These are phyloP conservation scores for Metroxylon sagu DNA, from an alignment of 176 grass and related monocot species.

Conservation along the genomic window DNA sequence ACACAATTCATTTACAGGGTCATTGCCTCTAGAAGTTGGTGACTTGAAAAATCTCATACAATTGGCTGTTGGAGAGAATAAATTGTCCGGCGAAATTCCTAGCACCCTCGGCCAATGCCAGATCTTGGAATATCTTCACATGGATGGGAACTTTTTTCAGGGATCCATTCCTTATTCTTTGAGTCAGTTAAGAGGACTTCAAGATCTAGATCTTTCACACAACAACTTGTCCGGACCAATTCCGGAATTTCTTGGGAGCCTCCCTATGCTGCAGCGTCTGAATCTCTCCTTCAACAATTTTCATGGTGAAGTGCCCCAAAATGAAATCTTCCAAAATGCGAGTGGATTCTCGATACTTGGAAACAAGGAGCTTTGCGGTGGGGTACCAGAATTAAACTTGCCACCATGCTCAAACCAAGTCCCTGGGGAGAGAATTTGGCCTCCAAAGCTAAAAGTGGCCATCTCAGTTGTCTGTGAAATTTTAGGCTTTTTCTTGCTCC, in stretches of 20 bases:
- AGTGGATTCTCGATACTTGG: slow-evolving; percentile 5
- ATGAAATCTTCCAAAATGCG: slow-evolving; percentile 31
- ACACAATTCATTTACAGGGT: slow-evolving; percentile 11
- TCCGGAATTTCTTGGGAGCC: slow-evolving; percentile 12
- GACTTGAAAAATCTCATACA: slow-evolving; percentile 6
- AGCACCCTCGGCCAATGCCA: slow-evolving; percentile 24
- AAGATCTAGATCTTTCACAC: slow-evolving; percentile 18
- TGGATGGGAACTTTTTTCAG: slow-evolving; percentile 29
- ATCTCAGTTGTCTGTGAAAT: no score
- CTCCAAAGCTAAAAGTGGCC: no score
- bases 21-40: slow-evolving; percentile 17
- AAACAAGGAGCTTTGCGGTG: slow-evolving; percentile 25
- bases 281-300: slow-evolving; percentile 47
- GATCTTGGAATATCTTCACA: slow-evolving; percentile 15
- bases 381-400: neutral
- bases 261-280: neutral
- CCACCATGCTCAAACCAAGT: no score
- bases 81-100: slow-evolving; percentile 33
- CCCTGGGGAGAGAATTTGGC: no score
- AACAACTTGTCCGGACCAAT: slow-evolving; percentile 27
- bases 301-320: slow-evolving; percentile 30
- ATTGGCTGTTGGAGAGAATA: slow-evolving; percentile 11
- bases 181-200: slow-evolving; percentile 5
- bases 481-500: no score
- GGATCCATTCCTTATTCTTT: slow-evolving; percentile 8